phyloP scores from a whole-genome alignment of 805 yeast species.

The Pichia exigua region DNA sequence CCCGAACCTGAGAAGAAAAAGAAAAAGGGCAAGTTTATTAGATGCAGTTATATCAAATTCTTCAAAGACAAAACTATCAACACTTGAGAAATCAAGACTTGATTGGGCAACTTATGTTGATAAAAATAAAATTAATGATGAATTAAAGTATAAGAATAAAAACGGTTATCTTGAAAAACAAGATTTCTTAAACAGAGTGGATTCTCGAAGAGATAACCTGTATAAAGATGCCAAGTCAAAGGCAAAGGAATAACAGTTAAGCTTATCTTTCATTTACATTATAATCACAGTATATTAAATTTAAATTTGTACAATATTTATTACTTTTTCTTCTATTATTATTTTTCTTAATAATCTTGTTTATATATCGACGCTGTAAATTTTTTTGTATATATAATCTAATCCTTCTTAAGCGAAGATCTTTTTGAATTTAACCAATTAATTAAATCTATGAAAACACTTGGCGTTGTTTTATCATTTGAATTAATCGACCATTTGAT shows the following conservation, averaged over 20 bases:
- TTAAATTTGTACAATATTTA: neutral
- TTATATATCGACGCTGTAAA: neutral
- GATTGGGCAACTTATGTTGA: conserved; percentile 97
- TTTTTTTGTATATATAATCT: neutral
- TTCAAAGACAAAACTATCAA: conserved; percentile 73
- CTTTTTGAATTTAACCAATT: conserved; percentile 67
- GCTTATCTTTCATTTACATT: neutral
- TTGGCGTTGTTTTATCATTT: conserved; percentile 41
- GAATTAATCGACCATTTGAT: conserved; percentile 51
- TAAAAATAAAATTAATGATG: conserved; percentile 75
- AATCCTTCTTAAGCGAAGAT: neutral
- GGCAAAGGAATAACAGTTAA: neutral
- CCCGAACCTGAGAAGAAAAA: conserved; percentile 26
- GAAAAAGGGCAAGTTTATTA: conserved; percentile 67
- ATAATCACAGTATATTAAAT: neutral
- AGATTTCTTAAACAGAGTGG: conserved; percentile 77
- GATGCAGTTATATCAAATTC: conserved; percentile 67
- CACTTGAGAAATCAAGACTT: conserved; percentile 83
- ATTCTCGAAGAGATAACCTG: conserved; percentile 45
- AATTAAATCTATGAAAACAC: conserved; percentile 66
- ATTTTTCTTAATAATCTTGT: neutral
- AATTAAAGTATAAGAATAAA: conserved; percentile 70
- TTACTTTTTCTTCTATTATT: neutral
- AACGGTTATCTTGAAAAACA: conserved; percentile 89
- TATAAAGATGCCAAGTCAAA: conserved; percentile 33